Evolutionary conservation across 192 early-diverging fungal genomes (phyloP), one percentile per base, ranked within the genome.

Genomic region (Podila epigama): DNA sequence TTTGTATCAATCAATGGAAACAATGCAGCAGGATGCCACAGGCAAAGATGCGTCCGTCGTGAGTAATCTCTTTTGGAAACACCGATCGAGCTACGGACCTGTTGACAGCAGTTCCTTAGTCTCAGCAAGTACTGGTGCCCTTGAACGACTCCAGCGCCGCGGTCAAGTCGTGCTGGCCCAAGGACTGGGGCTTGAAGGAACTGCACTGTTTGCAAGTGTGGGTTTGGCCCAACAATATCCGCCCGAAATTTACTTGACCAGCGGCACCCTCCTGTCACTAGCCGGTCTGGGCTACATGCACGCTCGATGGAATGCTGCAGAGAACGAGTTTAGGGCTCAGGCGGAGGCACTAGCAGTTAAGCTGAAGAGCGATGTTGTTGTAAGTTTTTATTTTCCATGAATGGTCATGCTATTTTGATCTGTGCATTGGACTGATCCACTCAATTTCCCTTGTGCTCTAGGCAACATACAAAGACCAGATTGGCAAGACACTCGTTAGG

Each of bases 301-400:
- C 22, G 32, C 68, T n/a, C 65, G 73, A n/a, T 77, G 73, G 73
- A 77, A 77, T 51, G 66, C 73, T 7, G 73, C 73, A 1, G 73
- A 77, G 73, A 77, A 52, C 25, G 73, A 77, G 56, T 77, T 77
- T 33, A 68, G 60, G 44, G 55, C 73, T 0, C 65, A 77, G 27
- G 66, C 73, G 6, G 61, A 77, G 8, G 56, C 61, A 0, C 50
- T 77, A 16, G 65, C 73, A 20, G 66, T 63, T 20, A 39, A 77
- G 10, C 29, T 77, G 37, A 77, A 77, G 61, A 42, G 64, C 5
- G 73, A 77, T 28, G 68, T 77, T 53, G 65, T 77, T 2, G 72
- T 77, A 68, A 36, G 72, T 27, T 55, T 9, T 40, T 5, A 20
- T 16, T 50, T 8, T 42, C 13, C 13, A 39, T 39, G 9, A 13